Conservation (phyloP, 176 grass and related monocot species). For the Juncus effusus region DNA sequence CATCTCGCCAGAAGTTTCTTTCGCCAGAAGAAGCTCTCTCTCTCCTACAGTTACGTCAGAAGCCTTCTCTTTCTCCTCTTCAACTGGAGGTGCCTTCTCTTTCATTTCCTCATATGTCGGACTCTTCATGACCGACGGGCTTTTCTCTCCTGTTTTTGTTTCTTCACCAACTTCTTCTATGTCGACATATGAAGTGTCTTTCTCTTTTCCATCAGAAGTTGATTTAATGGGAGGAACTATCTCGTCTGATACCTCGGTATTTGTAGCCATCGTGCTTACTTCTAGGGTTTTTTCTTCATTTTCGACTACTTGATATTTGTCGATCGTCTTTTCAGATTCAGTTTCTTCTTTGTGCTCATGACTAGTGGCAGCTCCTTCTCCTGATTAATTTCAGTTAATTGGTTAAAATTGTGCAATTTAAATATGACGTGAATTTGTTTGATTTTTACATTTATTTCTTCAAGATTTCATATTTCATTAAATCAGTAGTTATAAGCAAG, state of each 20-base stretch:
- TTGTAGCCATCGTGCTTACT: slow-evolving; percentile 25
- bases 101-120: neutral
- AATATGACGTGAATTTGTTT: neutral
- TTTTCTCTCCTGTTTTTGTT: slow-evolving; percentile 18
- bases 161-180: slow-evolving; percentile 5
- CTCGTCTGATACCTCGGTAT: neutral
- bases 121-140: slow-evolving; percentile 16
- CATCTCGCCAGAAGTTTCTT: slow-evolving; percentile 9
- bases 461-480: neutral
- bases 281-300: slow-evolving; percentile 18
- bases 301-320: slow-evolving; percentile 29
- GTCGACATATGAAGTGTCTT: slow-evolving; percentile 6
- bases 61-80: slow-evolving; percentile 7
- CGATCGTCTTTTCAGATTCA: slow-evolving; percentile 7
- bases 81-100: slow-evolving; percentile 1
- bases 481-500: too few relatives aligned
- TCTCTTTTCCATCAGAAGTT: neutral
- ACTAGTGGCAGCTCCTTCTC: slow-evolving; percentile 4
- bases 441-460: neutral
- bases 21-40: slow-evolving; percentile 14
- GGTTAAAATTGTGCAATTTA: neutral
- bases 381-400: slow-evolving; percentile 17
- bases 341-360: neutral
- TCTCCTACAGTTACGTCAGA: neutral
- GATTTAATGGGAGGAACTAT: neutral